Base-by-base conservation (phyloP, 106 monocot species). In the Dendrobium officinale region DNA sequence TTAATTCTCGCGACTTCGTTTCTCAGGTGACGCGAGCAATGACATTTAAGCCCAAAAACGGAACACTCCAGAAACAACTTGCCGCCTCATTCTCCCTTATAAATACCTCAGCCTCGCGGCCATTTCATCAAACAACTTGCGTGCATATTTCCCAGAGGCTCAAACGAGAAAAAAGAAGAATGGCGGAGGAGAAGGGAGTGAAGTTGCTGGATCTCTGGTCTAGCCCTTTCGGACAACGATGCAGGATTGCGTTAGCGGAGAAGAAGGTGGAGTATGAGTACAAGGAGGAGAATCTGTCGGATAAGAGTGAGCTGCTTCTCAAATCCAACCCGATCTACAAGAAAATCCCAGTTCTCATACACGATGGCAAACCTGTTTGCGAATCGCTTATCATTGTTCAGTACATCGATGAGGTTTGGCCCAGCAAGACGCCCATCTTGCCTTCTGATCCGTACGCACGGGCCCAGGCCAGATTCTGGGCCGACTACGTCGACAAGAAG, bases 261-360 rank as follows among this genome's bases (percentile, higher is more conserved):
- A 80, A 74, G 42, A 56, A 73, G 20, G n/a, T 80, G 4, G 80
- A 73, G 31, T 80, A 73, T 31, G 73, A 80, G 37, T 74, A 75
- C 81, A 26, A 6, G n/a, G 75, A 81, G 29, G 61, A 81, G 51
- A 51, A 75, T 17, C 75, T 81, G 58, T 22, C 19, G 27, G 47
- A 83, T 8, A 92, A 89, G 86, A 89, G 89, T 82, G 45, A 55
- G 43, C 74, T 87, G 11, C 84, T 92, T 17, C 80, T 92, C 13
- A 72, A 81, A 6, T 82, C 84, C 27, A 92, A 92, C 77, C 91
- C 91, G 9, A 42, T 91, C 67, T 73, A 91, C 79, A 89, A 89
- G 85, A 86, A 91, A 87, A 80, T 91, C 55, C 91, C 87, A 15
- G 89, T 87, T 4, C 83, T 92, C 68, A 9, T 92, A 78, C 87